These are phyloP conservation scores for Populus euphratica DNA, from an alignment of 345 rosid species.

Conservation along the genomic window DNA sequence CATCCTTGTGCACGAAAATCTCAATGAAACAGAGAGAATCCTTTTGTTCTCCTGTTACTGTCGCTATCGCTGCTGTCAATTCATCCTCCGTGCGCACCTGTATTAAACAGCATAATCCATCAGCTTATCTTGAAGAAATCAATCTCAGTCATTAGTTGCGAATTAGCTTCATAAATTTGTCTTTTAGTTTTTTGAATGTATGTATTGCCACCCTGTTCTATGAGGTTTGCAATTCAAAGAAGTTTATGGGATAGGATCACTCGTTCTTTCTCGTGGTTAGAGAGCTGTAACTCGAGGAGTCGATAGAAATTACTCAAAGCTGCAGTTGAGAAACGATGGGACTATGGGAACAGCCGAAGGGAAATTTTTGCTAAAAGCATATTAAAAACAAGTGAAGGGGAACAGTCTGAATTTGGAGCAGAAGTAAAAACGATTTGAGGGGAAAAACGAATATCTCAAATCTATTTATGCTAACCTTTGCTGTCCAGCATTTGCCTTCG, in stretches of 20 bases:
- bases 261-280: background rate
- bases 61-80: constrained; percentile 39
- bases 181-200: background rate
- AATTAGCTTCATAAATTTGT: background rate
- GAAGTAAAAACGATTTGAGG: background rate
- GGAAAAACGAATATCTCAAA: background rate
- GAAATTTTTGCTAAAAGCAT: background rate
- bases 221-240: background rate
- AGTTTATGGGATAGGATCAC: background rate
- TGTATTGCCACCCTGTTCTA: background rate
- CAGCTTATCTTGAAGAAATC: background rate
- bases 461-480: constrained; percentile 41
- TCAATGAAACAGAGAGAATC: constrained; percentile 65
- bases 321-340: background rate
- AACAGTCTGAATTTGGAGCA: background rate
- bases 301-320: background rate
- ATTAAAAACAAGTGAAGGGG: background rate
- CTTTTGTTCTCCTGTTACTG: constrained; percentile 42
- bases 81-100: constrained; percentile 58
- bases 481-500: constrained; percentile 76
- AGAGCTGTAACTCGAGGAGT: background rate
- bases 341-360: background rate
- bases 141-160: background rate
- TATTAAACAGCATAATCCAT: constrained; percentile 4
- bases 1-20: constrained; percentile 62